Percentiles rank a stretch among this genome's conserved stretches.
These are phyloP conservation scores for Pseudoscleropodium purum DNA, from an alignment of 225 moss, liverwort and hornwort species.

Conservation along the genomic window DNA sequence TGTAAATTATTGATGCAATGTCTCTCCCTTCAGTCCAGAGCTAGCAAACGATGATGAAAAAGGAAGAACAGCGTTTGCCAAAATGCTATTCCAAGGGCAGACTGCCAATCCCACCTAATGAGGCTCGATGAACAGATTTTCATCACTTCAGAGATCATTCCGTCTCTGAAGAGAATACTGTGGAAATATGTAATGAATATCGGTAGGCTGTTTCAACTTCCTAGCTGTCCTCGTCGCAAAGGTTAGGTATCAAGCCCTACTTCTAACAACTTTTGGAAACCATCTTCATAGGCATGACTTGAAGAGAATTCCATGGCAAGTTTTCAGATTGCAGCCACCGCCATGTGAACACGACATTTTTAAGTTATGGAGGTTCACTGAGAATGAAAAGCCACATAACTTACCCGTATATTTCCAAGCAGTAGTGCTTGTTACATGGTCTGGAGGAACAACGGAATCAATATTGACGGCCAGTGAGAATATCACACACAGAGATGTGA, in stretches of 20 bases:
- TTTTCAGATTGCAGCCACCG: neutral
- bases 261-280: neutral
- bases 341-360: neutral
- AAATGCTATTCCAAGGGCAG: neutral
- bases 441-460: neutral
- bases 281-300: too few species aligned
- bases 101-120: neutral
- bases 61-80: neutral
- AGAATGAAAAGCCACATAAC: neutral
- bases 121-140: neutral
- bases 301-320: neutral
- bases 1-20: neutral
- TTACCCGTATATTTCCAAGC: neutral
- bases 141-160: neutral
- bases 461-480: neutral
- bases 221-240: neutral
- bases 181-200: neutral
- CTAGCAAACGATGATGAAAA: neutral
- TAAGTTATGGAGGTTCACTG: neutral
- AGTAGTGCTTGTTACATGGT: neutral
- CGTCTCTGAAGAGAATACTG: neutral
- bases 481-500: neutral
- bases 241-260: neutral
- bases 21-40: neutral
- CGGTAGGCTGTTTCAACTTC: neutral